Base-by-base conservation (phyloP, 2,329 filamentous ascomycete genomes). In the Verticillium tricorpus region DNA sequence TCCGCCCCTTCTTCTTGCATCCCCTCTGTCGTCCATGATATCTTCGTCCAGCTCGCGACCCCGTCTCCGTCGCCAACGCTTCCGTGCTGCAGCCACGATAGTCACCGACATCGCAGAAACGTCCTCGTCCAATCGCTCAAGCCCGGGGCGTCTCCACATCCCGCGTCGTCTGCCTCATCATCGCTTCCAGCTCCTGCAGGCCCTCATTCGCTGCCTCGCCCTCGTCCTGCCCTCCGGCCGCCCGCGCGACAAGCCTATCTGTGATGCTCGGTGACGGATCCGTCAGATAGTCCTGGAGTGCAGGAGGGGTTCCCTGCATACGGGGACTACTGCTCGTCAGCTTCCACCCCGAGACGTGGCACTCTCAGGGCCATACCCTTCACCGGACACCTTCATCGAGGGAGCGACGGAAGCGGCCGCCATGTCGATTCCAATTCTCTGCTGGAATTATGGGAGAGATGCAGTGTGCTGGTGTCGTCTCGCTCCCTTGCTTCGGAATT, bases 291-390 rank as follows among this genome's bases (percentile, higher is more conserved):
- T 60, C 40, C 25, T 56, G 32, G 28, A 39, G 35, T 54, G 39
- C 64, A 32, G 56, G 54, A 34, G 59, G 40, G 32, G 34, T 28
- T 22, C 57, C 50, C 40, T 54, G 50, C 57, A 56, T 50, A 54
- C 50, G 34, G 39, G 37, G 31, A 55, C 60, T 62, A 59, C 40
- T 57, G 58, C 39, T 17, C 15, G 45, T 61, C 57, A 61, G 62
- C 64, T 37, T 28, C 35, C 50, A 52, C 5, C 35, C 39, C 52
- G 57, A 28, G 28, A 65, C 64, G 64, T 65, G 64, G 64, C 64
- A 65, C 22, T 28, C 31, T 55, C 37, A 22, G 40, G 32, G 25
- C 28, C 64, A 64, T 64, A 64, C 60, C 64, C 61, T 62, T 64
- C 57, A 64, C 64, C 60, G 56, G 62, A 62, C 37, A 60, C 40